Evolutionary conservation across 345 rosid genomes (phyloP), one percentile per base, ranked within the genome.

Genomic region (Euphorbia peplus): DNA sequence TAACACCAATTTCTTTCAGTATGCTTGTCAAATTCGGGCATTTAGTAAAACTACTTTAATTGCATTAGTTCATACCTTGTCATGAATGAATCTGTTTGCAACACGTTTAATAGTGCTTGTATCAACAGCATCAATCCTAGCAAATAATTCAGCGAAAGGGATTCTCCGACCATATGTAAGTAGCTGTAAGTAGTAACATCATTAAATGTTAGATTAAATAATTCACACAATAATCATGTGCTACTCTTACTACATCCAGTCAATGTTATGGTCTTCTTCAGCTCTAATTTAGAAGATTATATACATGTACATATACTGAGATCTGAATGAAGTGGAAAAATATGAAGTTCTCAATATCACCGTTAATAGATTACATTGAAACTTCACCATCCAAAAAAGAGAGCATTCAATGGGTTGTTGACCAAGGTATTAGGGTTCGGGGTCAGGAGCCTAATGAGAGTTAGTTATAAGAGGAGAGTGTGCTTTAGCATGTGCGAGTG

Each of bases 111-210:
- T 60, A 0, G 91, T 90, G 85, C 87, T 85, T 35, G 91, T 84
- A 77, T 87, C 93, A 68, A 95, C 98, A 13, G 97, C 96, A 78
- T 92, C 98, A 10, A 95, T 95, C 74, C 99, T 83, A 14, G 96
- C 97, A 73, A 92, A 86, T 71, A 95, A 77, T 77, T 95, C 98
- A 1, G 97, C 92, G 16, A 67, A 87, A 50, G 97, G 95, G 56
- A 92, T 87, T 85, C 98, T 92, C 69, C 98, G 82, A 13, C 99
- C 98, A 71, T 95, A 95, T 18, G 99, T 95, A 47, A 95, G 91
- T 1, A 95, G 83, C 98, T 92, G 92, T 82, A 80, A 55, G 24
- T 13, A 60, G 24, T 15, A 25, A 8, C 19, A 8, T 15, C 39
- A 47, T 13, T 26, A 13, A 64, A 25, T 7, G 25, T 44, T 2